These are phyloP conservation scores for Ophiocordyceps camponoti-floridani DNA, from an alignment of 2,329 filamentous ascomycete species.

Conservation along the genomic window DNA sequence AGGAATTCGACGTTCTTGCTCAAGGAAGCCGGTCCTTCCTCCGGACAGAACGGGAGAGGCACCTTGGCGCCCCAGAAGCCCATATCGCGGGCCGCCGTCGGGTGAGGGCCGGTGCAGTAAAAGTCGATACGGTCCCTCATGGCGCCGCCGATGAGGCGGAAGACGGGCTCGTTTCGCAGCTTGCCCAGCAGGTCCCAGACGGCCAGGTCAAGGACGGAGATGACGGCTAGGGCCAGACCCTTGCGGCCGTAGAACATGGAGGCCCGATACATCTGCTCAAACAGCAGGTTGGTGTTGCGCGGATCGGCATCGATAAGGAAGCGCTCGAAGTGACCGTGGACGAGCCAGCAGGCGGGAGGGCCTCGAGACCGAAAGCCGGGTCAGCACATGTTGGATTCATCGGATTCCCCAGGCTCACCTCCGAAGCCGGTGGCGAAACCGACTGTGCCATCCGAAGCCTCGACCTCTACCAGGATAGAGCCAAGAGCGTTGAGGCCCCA, in stretches of 20 bases:
- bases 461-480: conserved; percentile 80
- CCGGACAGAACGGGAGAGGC: conserved; percentile 73
- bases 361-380: conserved; percentile 20
- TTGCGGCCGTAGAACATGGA: conserved; percentile 97
- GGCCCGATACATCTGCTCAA: conserved; percentile 90
- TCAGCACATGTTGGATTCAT: not conserved
- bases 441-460: conserved; percentile 77
- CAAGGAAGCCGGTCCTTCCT: conserved; percentile 66
- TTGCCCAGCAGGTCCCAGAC: conserved; percentile 88
- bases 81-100: conserved; percentile 61
- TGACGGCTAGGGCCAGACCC: conserved; percentile 74
- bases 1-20: conserved; percentile 84
- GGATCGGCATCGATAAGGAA: conserved; percentile 83
- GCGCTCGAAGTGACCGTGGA: conserved; percentile 82
- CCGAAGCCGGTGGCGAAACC: conserved; percentile 91
- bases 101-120: conserved; percentile 87
- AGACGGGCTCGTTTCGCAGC: conserved; percentile 80
- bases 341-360: conserved; percentile 84
- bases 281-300: conserved; percentile 77
- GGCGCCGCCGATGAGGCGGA: conserved; percentile 85
- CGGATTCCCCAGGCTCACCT: conserved; percentile 24
- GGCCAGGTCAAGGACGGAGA: conserved; percentile 85
- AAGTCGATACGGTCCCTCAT: conserved; percentile 71
- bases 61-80: conserved; percentile 88
- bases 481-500: conserved; percentile 95